Evolutionary conservation across 495 filamentous ascomycete genomes (phyloP).

Genomic region (Bacidia gigantensis): DNA sequence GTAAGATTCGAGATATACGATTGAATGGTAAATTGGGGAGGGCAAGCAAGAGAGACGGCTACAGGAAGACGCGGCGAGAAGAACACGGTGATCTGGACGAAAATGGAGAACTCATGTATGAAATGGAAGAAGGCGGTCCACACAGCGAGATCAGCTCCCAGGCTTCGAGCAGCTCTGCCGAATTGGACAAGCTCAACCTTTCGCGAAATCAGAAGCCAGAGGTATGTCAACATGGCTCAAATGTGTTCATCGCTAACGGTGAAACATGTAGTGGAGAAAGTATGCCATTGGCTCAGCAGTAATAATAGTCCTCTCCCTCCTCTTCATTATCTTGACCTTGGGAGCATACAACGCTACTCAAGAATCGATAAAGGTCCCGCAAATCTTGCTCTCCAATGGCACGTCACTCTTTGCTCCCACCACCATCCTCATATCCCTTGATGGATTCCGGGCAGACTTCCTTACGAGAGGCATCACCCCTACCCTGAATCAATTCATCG

Average conservation of each 20-base stretch:
- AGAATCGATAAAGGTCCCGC: constrained; percentile 19
- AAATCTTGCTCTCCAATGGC: constrained; percentile 53
- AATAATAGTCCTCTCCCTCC: constrained; percentile 26
- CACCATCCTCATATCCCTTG: constrained; percentile 85
- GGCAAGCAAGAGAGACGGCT: constrained; percentile 30
- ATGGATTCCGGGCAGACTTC: constrained; percentile 96
- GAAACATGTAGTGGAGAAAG: constrained; percentile 23
- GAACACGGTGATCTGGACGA: constrained; percentile 41
- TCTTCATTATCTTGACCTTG: constrained; percentile 40
- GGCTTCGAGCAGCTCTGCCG: constrained; percentile 30
- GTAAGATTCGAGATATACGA: constrained; percentile 23
- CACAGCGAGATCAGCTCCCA: constrained; percentile 41
- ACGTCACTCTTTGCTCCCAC: constrained; percentile 79
- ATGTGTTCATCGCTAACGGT: constrained; percentile 12
- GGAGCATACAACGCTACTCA: constrained; percentile 36
- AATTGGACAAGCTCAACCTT: constrained; percentile 25
- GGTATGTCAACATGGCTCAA: constrained; percentile 8
- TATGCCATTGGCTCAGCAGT: constrained; percentile 24
- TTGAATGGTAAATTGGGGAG: constrained; percentile 8
- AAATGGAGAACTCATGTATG: constrained; percentile 68
- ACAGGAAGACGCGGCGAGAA: constrained; percentile 40
- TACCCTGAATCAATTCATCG: constrained; percentile 62
- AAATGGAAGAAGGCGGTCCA: constrained; percentile 72
- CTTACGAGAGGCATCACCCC: constrained; percentile 72
- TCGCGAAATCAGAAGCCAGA: not conserved